A percentile compares a stretch with the other conserved stretches of the same genome.
These are phyloP conservation scores for Asterella californica DNA, from an alignment of 225 moss, liverwort and hornwort species.

Conservation along the genomic window DNA sequence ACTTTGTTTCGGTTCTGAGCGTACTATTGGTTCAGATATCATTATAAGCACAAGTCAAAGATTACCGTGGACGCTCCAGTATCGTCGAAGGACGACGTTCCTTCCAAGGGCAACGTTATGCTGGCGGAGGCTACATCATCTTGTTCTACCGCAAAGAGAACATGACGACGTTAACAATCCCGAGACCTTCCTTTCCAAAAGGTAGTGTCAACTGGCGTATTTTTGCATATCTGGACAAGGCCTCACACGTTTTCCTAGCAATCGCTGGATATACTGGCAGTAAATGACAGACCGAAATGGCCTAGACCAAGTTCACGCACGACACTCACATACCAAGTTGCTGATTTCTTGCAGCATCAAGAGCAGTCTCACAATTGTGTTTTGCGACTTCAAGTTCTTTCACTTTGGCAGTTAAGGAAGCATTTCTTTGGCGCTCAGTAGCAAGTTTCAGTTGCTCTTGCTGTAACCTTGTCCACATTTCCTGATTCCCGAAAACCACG, in stretches of 20 bases:
- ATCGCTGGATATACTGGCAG: background rate
- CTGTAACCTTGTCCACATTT: conserved; percentile 66
- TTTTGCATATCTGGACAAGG: background rate
- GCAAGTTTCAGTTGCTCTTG: conserved; percentile 85
- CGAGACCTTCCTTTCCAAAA: background rate
- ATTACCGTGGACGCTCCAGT: conserved; percentile 69
- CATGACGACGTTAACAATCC: background rate
- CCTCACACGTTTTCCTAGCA: background rate
- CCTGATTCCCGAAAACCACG: conserved; percentile 38
- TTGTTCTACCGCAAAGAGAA: conserved; percentile 10
- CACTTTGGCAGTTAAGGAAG: conserved; percentile 44
- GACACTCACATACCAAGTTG: conserved; percentile 46
- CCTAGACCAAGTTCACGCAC: background rate
- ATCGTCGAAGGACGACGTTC: conserved; percentile 54
- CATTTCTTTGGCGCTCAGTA: conserved; percentile 64
- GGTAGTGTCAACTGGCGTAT: background rate
- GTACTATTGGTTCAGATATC: too few relatives aligned
- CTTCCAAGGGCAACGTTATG: conserved; percentile 67
- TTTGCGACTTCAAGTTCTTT: conserved; percentile 44
- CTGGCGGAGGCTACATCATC: conserved; percentile 46
- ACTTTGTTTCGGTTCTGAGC: background rate
- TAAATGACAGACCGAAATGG: background rate
- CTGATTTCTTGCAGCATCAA: conserved; percentile 44
- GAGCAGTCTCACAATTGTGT: conserved; percentile 61
- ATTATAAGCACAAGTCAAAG: too few relatives aligned